These are phyloP conservation scores for Botrytis cinerea DNA, from an alignment of 2,329 filamentous ascomycete species.

Conservation along the genomic window DNA sequence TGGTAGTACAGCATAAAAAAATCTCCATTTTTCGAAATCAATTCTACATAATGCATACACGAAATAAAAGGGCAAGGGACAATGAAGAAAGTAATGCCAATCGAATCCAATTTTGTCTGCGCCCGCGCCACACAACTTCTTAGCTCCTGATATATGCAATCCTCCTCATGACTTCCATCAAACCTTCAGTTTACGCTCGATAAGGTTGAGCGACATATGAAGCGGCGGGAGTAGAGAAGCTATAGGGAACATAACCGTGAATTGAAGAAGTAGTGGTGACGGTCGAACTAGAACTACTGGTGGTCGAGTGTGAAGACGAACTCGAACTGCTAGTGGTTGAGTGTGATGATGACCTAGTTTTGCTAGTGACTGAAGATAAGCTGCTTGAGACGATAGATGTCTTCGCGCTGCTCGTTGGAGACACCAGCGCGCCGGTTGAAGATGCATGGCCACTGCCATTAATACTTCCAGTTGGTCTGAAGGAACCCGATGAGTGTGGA, in stretches of 20 bases:
- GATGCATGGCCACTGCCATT: neutral
- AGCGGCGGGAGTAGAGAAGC: slow-evolving; percentile 11
- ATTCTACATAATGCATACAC: slow-evolving; percentile 1
- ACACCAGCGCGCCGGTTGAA: neutral
- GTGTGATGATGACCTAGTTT: neutral
- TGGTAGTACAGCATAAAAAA: neutral
- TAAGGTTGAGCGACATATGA: slow-evolving; percentile 16
- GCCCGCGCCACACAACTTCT: neutral
- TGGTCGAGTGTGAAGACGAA: slow-evolving; percentile 1
- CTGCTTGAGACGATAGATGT: neutral
- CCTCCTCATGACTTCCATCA: neutral
- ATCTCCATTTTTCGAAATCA: neutral
- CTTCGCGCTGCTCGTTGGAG: neutral
- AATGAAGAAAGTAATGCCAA: neutral
- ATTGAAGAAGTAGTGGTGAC: slow-evolving; percentile 11
- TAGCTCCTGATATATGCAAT: neutral
- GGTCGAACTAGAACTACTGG: neutral
- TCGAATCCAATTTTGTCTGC: slow-evolving; percentile 2
- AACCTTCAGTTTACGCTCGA: neutral
- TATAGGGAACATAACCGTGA: slow-evolving; percentile 16
- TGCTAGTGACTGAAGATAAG: neutral
- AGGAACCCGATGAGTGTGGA: slow-evolving; percentile 8
- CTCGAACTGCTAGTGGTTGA: slow-evolving; percentile 3
- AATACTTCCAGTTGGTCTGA: slow-evolving; percentile 2
- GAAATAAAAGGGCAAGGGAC: slow-evolving; percentile 8